These are phyloP conservation scores for Astragalus membranaceus DNA, from an alignment of 306 rosid genomes.

Conservation along the genomic window DNA sequence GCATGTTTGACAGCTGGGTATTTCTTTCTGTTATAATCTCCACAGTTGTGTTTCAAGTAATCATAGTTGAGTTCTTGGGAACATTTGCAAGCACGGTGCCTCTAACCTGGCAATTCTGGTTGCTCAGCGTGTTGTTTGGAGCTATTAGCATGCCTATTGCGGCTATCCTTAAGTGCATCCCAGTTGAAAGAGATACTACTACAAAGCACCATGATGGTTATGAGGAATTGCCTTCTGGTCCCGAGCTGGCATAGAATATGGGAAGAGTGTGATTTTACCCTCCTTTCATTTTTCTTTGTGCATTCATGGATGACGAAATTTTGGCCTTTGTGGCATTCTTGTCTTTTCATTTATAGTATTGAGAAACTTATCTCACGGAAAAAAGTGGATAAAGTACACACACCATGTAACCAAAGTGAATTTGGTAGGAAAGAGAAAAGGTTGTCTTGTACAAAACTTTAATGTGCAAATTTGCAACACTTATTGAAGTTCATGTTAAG, in stretches of 20 bases:
- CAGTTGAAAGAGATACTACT: conserved; percentile 40
- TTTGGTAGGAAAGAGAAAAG: not conserved
- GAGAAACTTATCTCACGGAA: not conserved
- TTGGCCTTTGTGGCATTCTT: not conserved
- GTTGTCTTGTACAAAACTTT: not conserved
- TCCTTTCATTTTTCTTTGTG: not conserved
- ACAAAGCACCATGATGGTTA: conserved; percentile 65
- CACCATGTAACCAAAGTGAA: not conserved
- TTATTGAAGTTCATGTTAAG: not conserved
- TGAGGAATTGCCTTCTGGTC: conserved; percentile 55
- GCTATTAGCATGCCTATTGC: conserved; percentile 63
- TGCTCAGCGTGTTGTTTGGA: conserved; percentile 61
- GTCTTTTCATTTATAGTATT: not conserved
- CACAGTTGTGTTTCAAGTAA: conserved; percentile 63
- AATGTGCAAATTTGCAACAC: not conserved
- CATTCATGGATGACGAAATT: conserved; percentile 4
- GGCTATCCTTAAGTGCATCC: conserved; percentile 64
- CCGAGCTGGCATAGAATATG: conserved; percentile 36
- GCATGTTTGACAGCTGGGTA: conserved; percentile 73
- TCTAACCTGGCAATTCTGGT: conserved; percentile 75
- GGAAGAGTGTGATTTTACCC: not conserved
- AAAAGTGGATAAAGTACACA: not conserved
- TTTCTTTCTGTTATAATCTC: conserved; percentile 49
- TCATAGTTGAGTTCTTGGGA: conserved; percentile 77
- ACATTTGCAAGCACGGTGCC: conserved; percentile 83